Percentiles rank a stretch among this genome's conserved stretches.
Evolutionary conservation across 169 alveolate species (phyloP).

Genomic region (Haemoproteus tartakovskyi): DNA sequence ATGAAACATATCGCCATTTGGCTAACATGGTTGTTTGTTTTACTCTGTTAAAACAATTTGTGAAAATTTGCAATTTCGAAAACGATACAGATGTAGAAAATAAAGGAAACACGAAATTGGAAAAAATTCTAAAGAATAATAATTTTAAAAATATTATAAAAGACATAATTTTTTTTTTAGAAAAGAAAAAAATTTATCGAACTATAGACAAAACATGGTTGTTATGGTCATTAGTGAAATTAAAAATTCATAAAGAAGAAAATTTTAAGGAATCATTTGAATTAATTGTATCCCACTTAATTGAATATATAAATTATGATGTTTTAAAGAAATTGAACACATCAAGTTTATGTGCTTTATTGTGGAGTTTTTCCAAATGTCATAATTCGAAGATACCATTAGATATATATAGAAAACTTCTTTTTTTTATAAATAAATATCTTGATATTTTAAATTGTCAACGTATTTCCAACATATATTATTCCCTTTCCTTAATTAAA

Average conservation of each 20-base stretch:
- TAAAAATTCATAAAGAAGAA: conserved; percentile 50
- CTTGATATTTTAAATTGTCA: conserved; percentile 21
- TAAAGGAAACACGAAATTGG: neutral
- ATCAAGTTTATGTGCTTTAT: conserved; percentile 54
- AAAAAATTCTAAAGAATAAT: conserved; percentile 13
- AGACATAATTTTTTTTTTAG: conserved; percentile 23
- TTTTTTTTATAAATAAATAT: conserved; percentile 36
- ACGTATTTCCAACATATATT: conserved; percentile 28
- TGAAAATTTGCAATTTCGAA: conserved; percentile 36
- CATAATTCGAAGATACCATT: neutral
- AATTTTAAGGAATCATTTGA: conserved; percentile 20
- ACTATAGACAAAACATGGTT: conserved; percentile 60
- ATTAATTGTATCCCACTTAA: conserved; percentile 1
- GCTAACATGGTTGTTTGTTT: conserved; percentile 60
- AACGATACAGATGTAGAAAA: conserved; percentile 15
- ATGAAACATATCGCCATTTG: conserved; percentile 25
- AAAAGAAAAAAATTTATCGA: conserved; percentile 52
- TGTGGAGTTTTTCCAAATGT: conserved; percentile 62
- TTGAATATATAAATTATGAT: conserved; percentile 19
- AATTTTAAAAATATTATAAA: conserved; percentile 20
- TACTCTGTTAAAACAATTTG: conserved; percentile 25
- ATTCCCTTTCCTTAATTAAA: conserved; percentile 24
- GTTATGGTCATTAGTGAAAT: conserved; percentile 26
- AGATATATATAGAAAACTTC: conserved; percentile 15
- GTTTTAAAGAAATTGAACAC: conserved; percentile 47